Evolutionary conservation across 2,329 filamentous ascomycete genomes (phyloP), one percentile per base, ranked within the genome.

Genomic region (Bipolaris zeicola): DNA sequence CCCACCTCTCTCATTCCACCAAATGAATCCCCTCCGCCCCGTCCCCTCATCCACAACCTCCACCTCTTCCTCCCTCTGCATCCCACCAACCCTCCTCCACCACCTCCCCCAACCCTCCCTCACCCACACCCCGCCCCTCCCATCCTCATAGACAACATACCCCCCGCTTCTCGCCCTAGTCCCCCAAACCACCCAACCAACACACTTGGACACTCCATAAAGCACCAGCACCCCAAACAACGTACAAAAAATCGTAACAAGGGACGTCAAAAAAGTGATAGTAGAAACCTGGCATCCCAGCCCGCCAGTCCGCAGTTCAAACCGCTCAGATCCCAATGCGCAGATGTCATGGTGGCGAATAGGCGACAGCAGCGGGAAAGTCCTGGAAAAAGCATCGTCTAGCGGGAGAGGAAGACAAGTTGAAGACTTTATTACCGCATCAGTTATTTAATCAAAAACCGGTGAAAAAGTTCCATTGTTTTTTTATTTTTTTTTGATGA

Each of bases 271-370:
- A 24, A 80, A 73, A 0, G 79, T 81, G 6, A 77, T 78, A 6
- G 79, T 81, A 0, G 79, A 81, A 46, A 79, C 79, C 49, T 77
- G 74, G 58, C 79, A 81, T 18, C 79, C 79, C 0, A 81, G 63
- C 5, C 77, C 70, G 16, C 68, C 66, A 8, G 79, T 81, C 2
- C 79, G 74, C 6, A 81, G 69, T 57, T 81, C 79, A 55, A 77
- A 81, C 47, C 78, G 73, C 64, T 81, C 79, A 2, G 74, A 65
- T 1, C 65, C 65, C 6, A 76, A 60, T 7, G 74, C 78, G 51
- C 76, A 75, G 38, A 74, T 71, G 42, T 62, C 66, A 45, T 72
- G 68, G 54, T 73, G 64, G 5, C 68, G 62, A 11, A 80, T 60
- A 1, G 79, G 79, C 1, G 76, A 69, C 18, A 80, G 70, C 1